Evolutionary conservation across 768 basidiomycete genomes (phyloP).

Genomic region (Boletus subparvulus): DNA sequence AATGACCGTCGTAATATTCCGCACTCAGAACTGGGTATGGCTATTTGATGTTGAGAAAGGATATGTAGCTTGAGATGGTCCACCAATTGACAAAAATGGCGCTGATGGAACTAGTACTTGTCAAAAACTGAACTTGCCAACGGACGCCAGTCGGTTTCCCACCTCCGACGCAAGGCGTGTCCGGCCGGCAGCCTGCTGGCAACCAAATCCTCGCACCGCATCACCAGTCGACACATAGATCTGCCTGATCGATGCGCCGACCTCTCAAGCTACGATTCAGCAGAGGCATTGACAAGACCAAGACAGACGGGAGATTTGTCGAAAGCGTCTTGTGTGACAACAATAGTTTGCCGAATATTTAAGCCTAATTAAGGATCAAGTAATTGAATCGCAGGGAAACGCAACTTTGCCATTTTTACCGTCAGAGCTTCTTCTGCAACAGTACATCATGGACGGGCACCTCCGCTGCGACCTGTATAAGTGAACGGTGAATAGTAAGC

Average conservation of each 20-base stretch:
- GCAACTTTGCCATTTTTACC: conserved; percentile 4
- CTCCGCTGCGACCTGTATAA: conserved; percentile 1
- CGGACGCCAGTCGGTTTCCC: conserved; percentile 15
- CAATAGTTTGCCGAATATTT: conserved; percentile 17
- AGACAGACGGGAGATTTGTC: conserved; percentile 2
- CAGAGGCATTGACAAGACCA: conserved; percentile 3
- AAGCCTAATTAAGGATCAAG: conserved; percentile 21
- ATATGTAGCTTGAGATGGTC: neutral
- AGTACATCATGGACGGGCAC: neutral
- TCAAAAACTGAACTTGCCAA: conserved; percentile 10
- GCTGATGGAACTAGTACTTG: neutral
- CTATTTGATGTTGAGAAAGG: conserved; percentile 4
- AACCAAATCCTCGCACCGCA: conserved; percentile 15
- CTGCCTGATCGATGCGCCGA: neutral
- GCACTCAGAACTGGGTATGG: neutral
- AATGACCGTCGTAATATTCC: neutral
- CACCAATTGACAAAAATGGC: too few species aligned
- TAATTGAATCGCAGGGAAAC: conserved; percentile 21
- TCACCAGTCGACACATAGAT: conserved; percentile 11
- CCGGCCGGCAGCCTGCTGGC: conserved; percentile 1
- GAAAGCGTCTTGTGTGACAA: conserved; percentile 10
- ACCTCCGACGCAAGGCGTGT: conserved; percentile 17
- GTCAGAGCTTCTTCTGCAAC: conserved; percentile 6
- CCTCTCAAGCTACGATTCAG: conserved; percentile 5
- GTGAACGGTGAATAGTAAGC: conserved; percentile 4